Evolutionary conservation across 106 monocot species (phyloP), one percentile per base, ranked within the genome.

Genomic region (Acorus calamus): DNA sequence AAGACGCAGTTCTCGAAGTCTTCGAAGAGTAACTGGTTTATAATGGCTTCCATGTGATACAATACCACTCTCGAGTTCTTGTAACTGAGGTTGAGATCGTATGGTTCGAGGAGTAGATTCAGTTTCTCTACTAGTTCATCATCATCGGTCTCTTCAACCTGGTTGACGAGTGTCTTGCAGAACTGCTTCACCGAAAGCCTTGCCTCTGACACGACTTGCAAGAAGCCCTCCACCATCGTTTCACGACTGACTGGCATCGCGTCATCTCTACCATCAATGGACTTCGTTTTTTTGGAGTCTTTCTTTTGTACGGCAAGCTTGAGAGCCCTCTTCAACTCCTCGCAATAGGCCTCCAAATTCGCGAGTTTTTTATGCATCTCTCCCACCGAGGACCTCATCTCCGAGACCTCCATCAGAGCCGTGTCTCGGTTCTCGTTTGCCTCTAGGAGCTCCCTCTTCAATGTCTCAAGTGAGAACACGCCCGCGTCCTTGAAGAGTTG

Each of bases 221-320:
- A 69, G 69, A 96, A 96, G n/a, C 94, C 94, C 60, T 96, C 94
- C 8, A 96, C 76, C 90, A 96, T 87, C 28, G 80, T 90, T 62
- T 87, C 90, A 50, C 83, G 77, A 66, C 87, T 90, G 7, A 96
- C 90, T 3, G 94, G 94, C 79, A 87, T 66, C 3, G 64, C 71
- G 69, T 57, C 71, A 11, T 78, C 85, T 68, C 59, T 73, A 10
- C 62, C 65, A 48, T 58, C 64, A 5, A 67, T 56, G 7, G 75
- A 77, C 13, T 86, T 86, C 41, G 80, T 73, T 80, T 80, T 77
- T 45, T 74, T 83, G 2, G 85, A 72, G 14, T 71, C 85, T 49
- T 83, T 80, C 44, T 63, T 60, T n/a, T 87, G 83, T 13, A 66
- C 14, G 14, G 89, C 74, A 43, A 78, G 79, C 9, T 80, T 82